Evolutionary conservation across 352 stramenopile genomes (phyloP).

Genomic region (Phytopythium vexans): DNA sequence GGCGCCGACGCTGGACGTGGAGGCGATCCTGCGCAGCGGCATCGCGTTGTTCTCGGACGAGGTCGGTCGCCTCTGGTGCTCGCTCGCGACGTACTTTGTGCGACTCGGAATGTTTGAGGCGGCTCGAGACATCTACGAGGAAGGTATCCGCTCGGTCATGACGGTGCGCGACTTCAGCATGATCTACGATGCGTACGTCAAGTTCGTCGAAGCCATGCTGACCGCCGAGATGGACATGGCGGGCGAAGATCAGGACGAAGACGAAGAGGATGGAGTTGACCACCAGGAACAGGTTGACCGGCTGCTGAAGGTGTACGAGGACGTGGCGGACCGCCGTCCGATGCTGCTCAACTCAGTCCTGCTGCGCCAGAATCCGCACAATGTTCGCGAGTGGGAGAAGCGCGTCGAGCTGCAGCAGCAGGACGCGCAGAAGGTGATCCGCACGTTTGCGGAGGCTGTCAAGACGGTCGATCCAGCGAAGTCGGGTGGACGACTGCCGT

Average conservation of each 20-base stretch:
- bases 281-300: conserved; percentile 74
- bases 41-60: conserved; percentile 94
- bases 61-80: conserved; percentile 96
- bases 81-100: conserved; percentile 97
- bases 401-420: conserved; percentile 83
- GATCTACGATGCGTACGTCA: conserved; percentile 98
- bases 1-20: conserved; percentile 89
- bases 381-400: conserved; percentile 98
- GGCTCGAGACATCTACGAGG: conserved; percentile 96
- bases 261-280: conserved; percentile 49
- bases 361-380: conserved; percentile 98
- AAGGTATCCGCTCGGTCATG: conserved; percentile 69
- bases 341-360: conserved; percentile 95
- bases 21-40: conserved; percentile 93
- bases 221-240: conserved; percentile 93
- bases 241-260: conserved; percentile 63
- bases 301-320: conserved; percentile 83
- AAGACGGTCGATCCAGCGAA: conserved; percentile 89
- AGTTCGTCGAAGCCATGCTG: conserved; percentile 98
- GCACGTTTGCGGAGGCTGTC: conserved; percentile 88
- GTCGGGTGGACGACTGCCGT: conserved; percentile 83
- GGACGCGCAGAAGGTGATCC: conserved; percentile 64
- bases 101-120: conserved; percentile 95
- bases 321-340: conserved; percentile 94
- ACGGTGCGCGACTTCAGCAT: conserved; percentile 97